Evolutionary conservation across 2,329 filamentous ascomycete genomes (phyloP), one percentile per base, ranked within the genome.

Genomic region (Lasiodiplodia citricola): DNA sequence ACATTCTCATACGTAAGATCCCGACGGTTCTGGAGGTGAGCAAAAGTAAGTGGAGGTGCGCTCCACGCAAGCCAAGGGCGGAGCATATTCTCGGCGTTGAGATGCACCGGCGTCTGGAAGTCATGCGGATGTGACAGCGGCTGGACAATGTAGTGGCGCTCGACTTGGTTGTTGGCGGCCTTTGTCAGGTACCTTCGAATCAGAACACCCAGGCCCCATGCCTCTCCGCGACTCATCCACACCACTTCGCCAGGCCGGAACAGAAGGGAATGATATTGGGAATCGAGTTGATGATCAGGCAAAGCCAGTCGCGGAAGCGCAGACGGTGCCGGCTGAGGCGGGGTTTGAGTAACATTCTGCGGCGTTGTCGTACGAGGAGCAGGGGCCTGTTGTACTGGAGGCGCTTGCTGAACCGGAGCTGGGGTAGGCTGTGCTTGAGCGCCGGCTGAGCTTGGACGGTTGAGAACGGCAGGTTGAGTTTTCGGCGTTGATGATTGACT

Each of bases 21-120:
- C 0, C 75, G 72, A 23, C 81, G 75, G 21, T 79, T 76, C 63
- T 83, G 82, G 3, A 88, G 75, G 11, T 73, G 76, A 16, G 74
- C 71, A 67, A 83, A 81, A 2, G 85, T 87, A 67, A 83, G 85
- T n/a, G 72, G 74, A 0, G 87, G 87, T 14, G 86, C 83, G 63
- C 83, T 86, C 86, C 86, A 88, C 1, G 87, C 86, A 35, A 88
- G 80, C 86, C 86, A 88, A 0, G 87, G 87, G 47, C 87, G 82
- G 47, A 88, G 78, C 14, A 80, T 75, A 4, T 75, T 73, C 66
- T 86, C 80, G 13, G 81, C 74, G 1, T 80, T 79, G 25, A 86
- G 82, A 13, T 83, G 78, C 55, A 84, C 80, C 4, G 78, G 73
- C 31, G 76, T 72, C 13, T 80, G 78, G 25, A 81, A 73, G 10